phyloP scores from a whole-genome alignment of 2,329 filamentous ascomycete species.

The Phyllosticta citrichinensis region DNA sequence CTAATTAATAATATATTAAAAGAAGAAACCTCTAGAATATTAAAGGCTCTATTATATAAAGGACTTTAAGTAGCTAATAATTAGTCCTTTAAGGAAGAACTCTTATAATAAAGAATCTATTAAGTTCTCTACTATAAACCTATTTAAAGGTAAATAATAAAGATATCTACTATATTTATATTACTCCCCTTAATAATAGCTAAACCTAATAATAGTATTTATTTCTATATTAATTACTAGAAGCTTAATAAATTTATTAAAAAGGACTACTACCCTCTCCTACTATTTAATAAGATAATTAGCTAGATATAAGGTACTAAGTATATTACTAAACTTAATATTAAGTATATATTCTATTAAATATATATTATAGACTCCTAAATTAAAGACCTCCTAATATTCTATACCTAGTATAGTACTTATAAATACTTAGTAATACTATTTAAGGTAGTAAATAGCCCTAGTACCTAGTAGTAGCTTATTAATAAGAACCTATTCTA shows the following conservation, averaged over 20 bases:
- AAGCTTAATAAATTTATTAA: constrained; percentile 11
- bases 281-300: constrained; percentile 9
- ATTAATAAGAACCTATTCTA: constrained; percentile 13
- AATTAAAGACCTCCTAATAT: constrained; percentile 7
- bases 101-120: no score
- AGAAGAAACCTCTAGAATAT: no score
- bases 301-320: constrained; percentile 4
- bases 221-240: constrained; percentile 12
- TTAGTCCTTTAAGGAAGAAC: no score
- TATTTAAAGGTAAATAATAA: no score
- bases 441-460: constrained; percentile 13
- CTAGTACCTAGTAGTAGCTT: constrained; percentile 11
- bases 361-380: constrained; percentile 11
- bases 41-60: no score
- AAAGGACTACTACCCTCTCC: constrained; percentile 11
- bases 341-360: constrained; percentile 11
- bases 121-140: no score
- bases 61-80: no score
- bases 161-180: no score
- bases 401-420: constrained; percentile 9
- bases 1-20: no score
- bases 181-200: constrained; percentile 10
- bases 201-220: constrained; percentile 5
- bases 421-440: constrained; percentile 14
- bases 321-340: constrained; percentile 13